Percentiles rank a stretch among this genome's conserved stretches.
phyloP scores from a whole-genome alignment of 2,329 filamentous ascomycete species.

The Septoria linicola region DNA sequence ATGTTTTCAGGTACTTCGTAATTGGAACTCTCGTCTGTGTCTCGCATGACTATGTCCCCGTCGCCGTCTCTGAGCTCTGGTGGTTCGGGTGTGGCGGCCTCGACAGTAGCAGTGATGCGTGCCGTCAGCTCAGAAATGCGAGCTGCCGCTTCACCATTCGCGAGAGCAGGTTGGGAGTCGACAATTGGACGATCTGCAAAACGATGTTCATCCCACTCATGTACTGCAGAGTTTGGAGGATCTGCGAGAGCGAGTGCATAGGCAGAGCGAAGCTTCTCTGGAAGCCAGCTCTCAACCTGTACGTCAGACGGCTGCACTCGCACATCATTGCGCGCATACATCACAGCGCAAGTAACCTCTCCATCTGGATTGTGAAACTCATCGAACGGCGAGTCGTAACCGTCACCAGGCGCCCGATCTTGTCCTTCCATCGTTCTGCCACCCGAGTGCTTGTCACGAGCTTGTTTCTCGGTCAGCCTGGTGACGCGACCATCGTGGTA shows the following conservation, averaged over 20 bases:
- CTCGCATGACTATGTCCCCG: constrained; percentile 38
- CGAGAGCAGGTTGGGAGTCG: neutral
- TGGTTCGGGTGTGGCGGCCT: constrained; percentile 15
- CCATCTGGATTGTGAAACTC: constrained; percentile 6
- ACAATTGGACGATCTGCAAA: neutral
- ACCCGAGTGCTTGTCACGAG: constrained; percentile 43
- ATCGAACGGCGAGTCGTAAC: constrained; percentile 25
- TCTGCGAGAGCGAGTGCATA: constrained; percentile 4
- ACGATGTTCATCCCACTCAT: constrained; percentile 11
- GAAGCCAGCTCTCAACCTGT: constrained; percentile 20
- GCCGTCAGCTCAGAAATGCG: neutral
- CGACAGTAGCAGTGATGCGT: constrained; percentile 10
- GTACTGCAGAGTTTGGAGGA: constrained; percentile 16
- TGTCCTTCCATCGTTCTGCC: neutral
- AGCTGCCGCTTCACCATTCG: neutral
- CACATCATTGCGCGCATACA: constrained; percentile 30
- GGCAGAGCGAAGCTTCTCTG: constrained; percentile 4
- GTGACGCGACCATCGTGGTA: constrained; percentile 55
- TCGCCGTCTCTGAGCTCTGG: constrained; percentile 44
- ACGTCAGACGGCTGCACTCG: constrained; percentile 19
- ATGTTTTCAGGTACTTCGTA: constrained; percentile 40
- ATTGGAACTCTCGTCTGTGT: constrained; percentile 26
- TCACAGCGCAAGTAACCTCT: constrained; percentile 31
- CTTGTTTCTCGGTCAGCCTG: constrained; percentile 57
- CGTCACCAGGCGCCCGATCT: constrained; percentile 14